phyloP scores from a whole-genome alignment of 768 basidiomycete genomes.

The Pleurotus sapidus region DNA sequence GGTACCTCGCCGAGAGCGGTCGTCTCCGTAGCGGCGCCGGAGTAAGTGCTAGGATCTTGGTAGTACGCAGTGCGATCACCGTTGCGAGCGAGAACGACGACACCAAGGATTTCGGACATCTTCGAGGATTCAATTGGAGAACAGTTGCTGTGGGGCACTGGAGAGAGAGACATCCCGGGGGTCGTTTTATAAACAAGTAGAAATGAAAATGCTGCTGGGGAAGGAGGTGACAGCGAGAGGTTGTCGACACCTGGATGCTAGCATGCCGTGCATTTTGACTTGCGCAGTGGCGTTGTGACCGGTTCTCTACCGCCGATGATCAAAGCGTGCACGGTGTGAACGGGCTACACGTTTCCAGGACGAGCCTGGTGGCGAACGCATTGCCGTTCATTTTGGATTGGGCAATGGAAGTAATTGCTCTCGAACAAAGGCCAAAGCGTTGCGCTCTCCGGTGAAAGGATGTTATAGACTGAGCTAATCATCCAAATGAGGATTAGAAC shows the following conservation, averaged over 20 bases:
- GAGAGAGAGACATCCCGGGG: neutral
- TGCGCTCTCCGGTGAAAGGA: too few species aligned
- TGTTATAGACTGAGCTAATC: too few species aligned
- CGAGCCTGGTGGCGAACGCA: neutral
- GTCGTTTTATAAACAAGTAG: slow-evolving; percentile 1
- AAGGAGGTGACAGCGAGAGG: neutral
- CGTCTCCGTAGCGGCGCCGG: slow-evolving; percentile 59
- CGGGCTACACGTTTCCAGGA: neutral
- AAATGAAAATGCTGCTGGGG: slow-evolving; percentile 7
- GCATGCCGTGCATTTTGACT: neutral
- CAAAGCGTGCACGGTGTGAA: slow-evolving; percentile 1
- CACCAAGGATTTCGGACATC: slow-evolving; percentile 69
- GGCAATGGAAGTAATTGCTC: slow-evolving; percentile 5
- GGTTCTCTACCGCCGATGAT: slow-evolving; percentile 1
- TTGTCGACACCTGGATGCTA: slow-evolving; percentile 1
- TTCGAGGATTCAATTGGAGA: slow-evolving; percentile 13
- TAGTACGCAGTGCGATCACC: slow-evolving; percentile 69
- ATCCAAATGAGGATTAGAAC: neutral
- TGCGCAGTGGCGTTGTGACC: slow-evolving; percentile 3
- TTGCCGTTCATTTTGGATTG: slow-evolving; percentile 1
- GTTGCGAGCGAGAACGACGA: slow-evolving; percentile 75
- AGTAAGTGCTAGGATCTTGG: slow-evolving; percentile 71
- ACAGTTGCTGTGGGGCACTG: slow-evolving; percentile 15
- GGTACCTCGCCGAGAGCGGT: slow-evolving; percentile 73
- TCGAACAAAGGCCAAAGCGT: neutral